These are phyloP conservation scores for Mrakia blollopis DNA, from an alignment of 768 basidiomycete species.

Conservation along the genomic window DNA sequence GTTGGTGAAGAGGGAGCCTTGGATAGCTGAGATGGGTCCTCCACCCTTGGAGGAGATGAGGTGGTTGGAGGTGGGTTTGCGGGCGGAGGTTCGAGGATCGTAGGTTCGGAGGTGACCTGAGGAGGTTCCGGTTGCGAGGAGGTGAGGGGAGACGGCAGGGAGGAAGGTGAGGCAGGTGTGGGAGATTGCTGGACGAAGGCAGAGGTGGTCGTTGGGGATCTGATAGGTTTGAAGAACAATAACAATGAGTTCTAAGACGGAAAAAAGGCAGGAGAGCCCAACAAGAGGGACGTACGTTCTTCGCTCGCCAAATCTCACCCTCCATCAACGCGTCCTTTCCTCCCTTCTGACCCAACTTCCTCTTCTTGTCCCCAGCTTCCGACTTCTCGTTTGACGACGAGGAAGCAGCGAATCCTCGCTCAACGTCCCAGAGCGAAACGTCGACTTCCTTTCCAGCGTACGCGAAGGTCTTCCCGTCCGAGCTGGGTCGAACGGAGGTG, in stretches of 20 bases:
- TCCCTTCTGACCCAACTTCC: slow-evolving; percentile 38
- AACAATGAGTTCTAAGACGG: slow-evolving; percentile 4
- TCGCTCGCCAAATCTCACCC: slow-evolving; percentile 77
- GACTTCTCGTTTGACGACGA: slow-evolving; percentile 14
- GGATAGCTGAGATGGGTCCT: slow-evolving; percentile 52
- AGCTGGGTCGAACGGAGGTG: not conserved
- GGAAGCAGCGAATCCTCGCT: slow-evolving; percentile 51
- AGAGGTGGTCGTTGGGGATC: slow-evolving; percentile 69
- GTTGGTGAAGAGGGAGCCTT: slow-evolving; percentile 38
- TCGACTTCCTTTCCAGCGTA: slow-evolving; percentile 86
- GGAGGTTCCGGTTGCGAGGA: slow-evolving; percentile 66
- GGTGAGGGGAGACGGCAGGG: slow-evolving; percentile 45
- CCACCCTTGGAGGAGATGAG: slow-evolving; percentile 54
- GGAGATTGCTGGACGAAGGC: slow-evolving; percentile 70
- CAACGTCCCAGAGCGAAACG: slow-evolving; percentile 71
- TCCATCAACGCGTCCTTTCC: slow-evolving; percentile 55
- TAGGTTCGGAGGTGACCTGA: slow-evolving; percentile 70
- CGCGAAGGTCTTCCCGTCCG: slow-evolving; percentile 54
- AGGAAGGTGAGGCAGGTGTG: slow-evolving; percentile 66
- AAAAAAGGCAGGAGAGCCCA: not conserved
- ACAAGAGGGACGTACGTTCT: slow-evolving; percentile 55
- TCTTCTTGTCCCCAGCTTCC: slow-evolving; percentile 8
- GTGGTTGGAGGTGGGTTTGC: slow-evolving; percentile 39
- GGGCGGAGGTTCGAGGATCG: slow-evolving; percentile 68
- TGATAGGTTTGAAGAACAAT: slow-evolving; percentile 37